These are phyloP conservation scores for Saitoella complicata DNA, from an alignment of 805 yeast species.

Conservation along the genomic window DNA sequence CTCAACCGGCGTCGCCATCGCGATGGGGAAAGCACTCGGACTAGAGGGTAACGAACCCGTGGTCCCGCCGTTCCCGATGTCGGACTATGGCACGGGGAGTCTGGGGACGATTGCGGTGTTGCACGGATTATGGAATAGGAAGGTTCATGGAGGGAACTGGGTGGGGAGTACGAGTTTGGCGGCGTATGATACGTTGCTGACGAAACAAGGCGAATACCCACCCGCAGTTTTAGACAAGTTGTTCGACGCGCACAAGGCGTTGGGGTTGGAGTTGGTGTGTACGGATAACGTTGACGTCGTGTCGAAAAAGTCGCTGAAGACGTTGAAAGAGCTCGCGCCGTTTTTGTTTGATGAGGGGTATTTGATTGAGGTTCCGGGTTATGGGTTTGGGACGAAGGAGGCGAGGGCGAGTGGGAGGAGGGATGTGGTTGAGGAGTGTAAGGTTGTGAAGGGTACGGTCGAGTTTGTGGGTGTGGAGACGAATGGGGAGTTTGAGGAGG, in stretches of 20 bases:
- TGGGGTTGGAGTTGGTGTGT: slow-evolving; percentile 14
- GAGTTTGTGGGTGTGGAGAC: too few species aligned
- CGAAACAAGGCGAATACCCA: slow-evolving; percentile 18
- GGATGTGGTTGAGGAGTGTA: too few species aligned
- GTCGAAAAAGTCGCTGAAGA: slow-evolving; percentile 13
- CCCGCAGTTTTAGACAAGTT: slow-evolving; percentile 15
- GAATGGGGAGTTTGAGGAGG: too few species aligned
- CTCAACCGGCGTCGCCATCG: slow-evolving; percentile 23
- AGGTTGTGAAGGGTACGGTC: too few species aligned
- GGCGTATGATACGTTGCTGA: slow-evolving; percentile 21
- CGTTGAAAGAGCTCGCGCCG: slow-evolving; percentile 16
- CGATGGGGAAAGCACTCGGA: slow-evolving; percentile 19
- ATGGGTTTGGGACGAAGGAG: too few species aligned
- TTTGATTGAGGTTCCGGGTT: too few species aligned
- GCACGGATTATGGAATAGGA: slow-evolving; percentile 19
- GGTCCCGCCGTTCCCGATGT: slow-evolving; percentile 25
- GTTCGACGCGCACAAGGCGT: slow-evolving; percentile 12
- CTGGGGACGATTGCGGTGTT: slow-evolving; percentile 22
- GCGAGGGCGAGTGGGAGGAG: too few species aligned
- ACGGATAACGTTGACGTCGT: slow-evolving; percentile 12
- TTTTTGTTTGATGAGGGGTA: slow-evolving; percentile 7
- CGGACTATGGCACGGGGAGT: slow-evolving; percentile 25
- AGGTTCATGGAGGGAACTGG: slow-evolving; percentile 20
- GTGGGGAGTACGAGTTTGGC: slow-evolving; percentile 21
- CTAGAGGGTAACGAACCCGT: slow-evolving; percentile 18